Evolutionary conservation across 2,329 filamentous ascomycete species (phyloP).

Genomic region (Allantophomopsis lycopodina): DNA sequence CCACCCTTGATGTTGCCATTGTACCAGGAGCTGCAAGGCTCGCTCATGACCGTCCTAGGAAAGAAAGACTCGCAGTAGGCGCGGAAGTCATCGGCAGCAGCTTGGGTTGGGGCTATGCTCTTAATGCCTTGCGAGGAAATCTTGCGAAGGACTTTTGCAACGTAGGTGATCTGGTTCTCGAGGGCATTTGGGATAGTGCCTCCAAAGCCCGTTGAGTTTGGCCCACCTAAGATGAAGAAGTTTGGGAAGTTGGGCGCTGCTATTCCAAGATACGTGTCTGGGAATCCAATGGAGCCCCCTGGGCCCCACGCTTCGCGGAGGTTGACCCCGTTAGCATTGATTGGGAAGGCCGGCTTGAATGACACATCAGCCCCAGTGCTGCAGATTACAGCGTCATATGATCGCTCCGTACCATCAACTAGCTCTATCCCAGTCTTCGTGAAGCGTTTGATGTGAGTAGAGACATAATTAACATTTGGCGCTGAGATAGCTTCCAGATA

Average conservation of each 20-base stretch:
- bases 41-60: constrained; percentile 35
- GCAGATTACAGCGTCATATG: constrained; percentile 15
- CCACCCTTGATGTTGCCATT: constrained; percentile 48
- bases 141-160: constrained; percentile 53
- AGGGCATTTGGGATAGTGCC: constrained; percentile 53
- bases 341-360: constrained; percentile 2
- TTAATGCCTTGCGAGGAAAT: constrained; percentile 49
- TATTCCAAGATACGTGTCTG: constrained; percentile 4
- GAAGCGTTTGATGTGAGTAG: constrained; percentile 18
- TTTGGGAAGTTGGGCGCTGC: constrained; percentile 3
- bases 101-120: constrained; percentile 37
- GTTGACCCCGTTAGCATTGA: constrained; percentile 1
- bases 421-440: constrained; percentile 18
- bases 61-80: constrained; percentile 43
- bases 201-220: constrained; percentile 30
- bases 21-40: constrained; percentile 58
- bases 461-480: constrained; percentile 26
- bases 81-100: constrained; percentile 49
- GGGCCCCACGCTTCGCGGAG: constrained; percentile 31
- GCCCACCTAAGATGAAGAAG: constrained; percentile 2
- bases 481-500: constrained; percentile 29
- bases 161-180: constrained; percentile 49
- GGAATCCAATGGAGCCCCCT: constrained; percentile 24
- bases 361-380: constrained; percentile 12
- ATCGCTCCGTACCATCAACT: constrained; percentile 10